Percentiles rank a stretch among this genome's conserved stretches.
Conservation (phyloP, 306 rosid genomes). For the Malus sylvestris region DNA sequence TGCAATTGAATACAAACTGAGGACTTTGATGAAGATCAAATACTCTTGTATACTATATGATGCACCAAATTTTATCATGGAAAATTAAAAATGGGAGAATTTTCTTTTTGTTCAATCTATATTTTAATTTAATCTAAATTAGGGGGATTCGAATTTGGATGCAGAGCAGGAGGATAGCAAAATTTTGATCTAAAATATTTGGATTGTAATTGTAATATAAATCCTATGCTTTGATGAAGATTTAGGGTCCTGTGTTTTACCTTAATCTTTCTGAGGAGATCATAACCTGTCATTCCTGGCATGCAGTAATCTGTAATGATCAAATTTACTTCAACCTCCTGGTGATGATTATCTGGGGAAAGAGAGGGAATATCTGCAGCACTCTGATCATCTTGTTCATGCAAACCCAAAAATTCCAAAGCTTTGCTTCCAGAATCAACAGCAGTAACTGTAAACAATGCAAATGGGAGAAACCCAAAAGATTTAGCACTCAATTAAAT, state of each 20-base stretch:
- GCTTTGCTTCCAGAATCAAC: slow-evolving; percentile 84
- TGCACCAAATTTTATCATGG: background rate
- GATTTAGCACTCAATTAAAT: background rate
- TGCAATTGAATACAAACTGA: background rate
- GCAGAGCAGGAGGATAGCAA: too few relatives aligned
- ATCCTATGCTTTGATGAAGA: background rate
- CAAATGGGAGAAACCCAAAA: slow-evolving; percentile 7
- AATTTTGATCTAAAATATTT: too few relatives aligned
- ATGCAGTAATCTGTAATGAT: slow-evolving; percentile 86
- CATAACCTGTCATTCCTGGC: slow-evolving; percentile 97
- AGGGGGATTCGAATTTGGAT: too few relatives aligned
- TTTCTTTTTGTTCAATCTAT: too few relatives aligned
- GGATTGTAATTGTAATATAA: background rate
- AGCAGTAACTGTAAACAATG: slow-evolving; percentile 46
- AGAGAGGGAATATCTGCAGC: slow-evolving; percentile 15
- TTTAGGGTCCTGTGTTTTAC: slow-evolving; percentile 14
- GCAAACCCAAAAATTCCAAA: slow-evolving; percentile 59
- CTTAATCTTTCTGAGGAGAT: slow-evolving; percentile 72
- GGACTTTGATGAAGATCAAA: background rate
- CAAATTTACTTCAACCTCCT: slow-evolving; percentile 62
- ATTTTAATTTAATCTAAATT: too few relatives aligned
- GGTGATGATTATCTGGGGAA: slow-evolving; percentile 28
- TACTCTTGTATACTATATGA: background rate
- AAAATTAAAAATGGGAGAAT: too few relatives aligned
- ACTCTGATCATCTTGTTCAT: slow-evolving; percentile 36